Percentiles rank a stretch among this genome's conserved stretches.
Conservation (phyloP, 169 alveolate species). For the Cryptosporidium ryanae region DNA sequence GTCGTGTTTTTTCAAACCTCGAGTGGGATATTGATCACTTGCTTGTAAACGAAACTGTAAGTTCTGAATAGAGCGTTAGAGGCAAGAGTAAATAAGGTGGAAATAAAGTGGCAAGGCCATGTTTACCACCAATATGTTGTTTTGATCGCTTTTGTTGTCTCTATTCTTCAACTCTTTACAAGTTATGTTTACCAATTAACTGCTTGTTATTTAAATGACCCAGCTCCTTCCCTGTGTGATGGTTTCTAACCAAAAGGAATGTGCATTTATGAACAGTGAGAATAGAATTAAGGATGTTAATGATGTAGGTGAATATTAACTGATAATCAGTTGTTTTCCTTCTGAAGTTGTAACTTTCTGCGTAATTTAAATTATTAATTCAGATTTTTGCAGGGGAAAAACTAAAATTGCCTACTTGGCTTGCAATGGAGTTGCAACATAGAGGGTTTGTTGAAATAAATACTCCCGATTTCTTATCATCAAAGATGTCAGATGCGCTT, state of each 20-base stretch:
- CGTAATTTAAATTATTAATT: no score
- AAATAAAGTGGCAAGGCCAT: no score
- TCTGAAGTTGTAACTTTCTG: background rate
- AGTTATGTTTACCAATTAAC: background rate
- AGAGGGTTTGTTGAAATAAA: constrained; percentile 64
- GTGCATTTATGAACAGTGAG: constrained; percentile 52
- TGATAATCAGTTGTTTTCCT: background rate
- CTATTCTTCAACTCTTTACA: no score
- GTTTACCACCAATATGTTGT: no score
- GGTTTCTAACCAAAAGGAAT: constrained; percentile 53
- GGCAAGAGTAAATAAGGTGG: no score
- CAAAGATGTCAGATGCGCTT: constrained; percentile 58
- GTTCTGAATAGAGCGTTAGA: no score
- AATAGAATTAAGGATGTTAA: background rate
- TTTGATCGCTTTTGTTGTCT: no score
- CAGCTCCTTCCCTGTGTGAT: constrained; percentile 58
- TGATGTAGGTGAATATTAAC: constrained; percentile 26
- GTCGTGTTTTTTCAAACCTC: constrained; percentile 14
- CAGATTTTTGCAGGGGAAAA: constrained; percentile 56
- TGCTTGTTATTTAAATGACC: background rate
- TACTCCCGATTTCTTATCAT: constrained; percentile 59
- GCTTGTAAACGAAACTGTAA: constrained; percentile 66
- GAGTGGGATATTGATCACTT: constrained; percentile 56
- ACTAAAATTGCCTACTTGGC: constrained; percentile 48
- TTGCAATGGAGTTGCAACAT: constrained; percentile 31